Conservation (phyloP, 2,329 filamentous ascomycete species). For the Nannizziopsis arthrosporioides region DNA sequence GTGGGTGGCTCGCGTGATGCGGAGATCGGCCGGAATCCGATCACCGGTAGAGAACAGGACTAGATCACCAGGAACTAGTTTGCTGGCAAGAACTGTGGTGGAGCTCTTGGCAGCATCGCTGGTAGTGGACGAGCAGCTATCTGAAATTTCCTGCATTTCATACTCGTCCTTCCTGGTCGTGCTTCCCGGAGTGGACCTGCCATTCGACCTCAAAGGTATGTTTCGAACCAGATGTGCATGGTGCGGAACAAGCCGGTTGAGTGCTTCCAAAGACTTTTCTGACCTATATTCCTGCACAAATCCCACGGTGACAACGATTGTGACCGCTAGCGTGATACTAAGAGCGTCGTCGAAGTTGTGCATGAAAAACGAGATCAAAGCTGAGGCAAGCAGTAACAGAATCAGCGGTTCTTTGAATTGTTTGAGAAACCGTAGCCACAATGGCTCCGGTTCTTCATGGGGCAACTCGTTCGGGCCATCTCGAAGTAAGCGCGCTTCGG, state of each 20-base stretch:
- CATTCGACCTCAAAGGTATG: slow-evolving; percentile 20
- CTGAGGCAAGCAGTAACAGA: slow-evolving; percentile 77
- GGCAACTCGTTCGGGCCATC: slow-evolving; percentile 91
- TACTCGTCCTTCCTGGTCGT: slow-evolving; percentile 29
- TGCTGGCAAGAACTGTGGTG: slow-evolving; percentile 70
- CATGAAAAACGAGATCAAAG: slow-evolving; percentile 75
- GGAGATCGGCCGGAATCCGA: slow-evolving; percentile 88
- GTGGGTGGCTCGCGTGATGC: slow-evolving; percentile 81
- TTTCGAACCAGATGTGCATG: slow-evolving; percentile 85
- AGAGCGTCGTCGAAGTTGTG: slow-evolving; percentile 91
- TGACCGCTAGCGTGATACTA: slow-evolving; percentile 90
- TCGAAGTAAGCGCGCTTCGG: slow-evolving; percentile 62
- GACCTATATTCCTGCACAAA: slow-evolving; percentile 97
- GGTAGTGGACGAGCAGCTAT: slow-evolving; percentile 25
- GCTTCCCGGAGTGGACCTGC: slow-evolving; percentile 17
- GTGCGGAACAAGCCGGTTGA: slow-evolving; percentile 88
- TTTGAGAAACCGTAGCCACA: slow-evolving; percentile 90
- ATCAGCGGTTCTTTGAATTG: slow-evolving; percentile 97
- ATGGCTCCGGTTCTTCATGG: slow-evolving; percentile 80
- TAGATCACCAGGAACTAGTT: slow-evolving; percentile 83
- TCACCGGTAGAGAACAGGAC: slow-evolving; percentile 93
- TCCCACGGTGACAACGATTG: slow-evolving; percentile 89
- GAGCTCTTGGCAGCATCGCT: slow-evolving; percentile 62
- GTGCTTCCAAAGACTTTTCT: slow-evolving; percentile 89
- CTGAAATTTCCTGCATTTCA: slow-evolving; percentile 38